Percentiles rank a stretch among this genome's conserved stretches.
Evolutionary conservation across 2,329 filamentous ascomycete genomes (phyloP).

Genomic region (Cladobotryum mycophilum): DNA sequence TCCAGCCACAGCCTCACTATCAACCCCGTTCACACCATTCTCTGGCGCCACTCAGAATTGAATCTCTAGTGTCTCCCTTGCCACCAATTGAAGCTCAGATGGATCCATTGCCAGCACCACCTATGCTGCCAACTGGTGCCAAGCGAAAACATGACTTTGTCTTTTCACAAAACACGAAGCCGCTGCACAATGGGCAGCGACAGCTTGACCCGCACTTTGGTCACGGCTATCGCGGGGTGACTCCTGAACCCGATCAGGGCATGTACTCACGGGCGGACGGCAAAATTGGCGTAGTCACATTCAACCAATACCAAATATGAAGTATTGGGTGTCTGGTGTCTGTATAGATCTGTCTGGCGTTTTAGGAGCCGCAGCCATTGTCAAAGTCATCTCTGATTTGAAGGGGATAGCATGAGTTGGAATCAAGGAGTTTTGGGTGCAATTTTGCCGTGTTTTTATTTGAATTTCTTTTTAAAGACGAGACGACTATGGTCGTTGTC

Average conservation of each 20-base stretch:
- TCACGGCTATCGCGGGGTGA: conserved; percentile 17
- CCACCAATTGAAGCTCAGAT: conserved; percentile 31
- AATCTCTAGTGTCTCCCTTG: conserved; percentile 28
- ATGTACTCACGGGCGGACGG: conserved; percentile 32
- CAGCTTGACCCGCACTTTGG: conserved; percentile 29
- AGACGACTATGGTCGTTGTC: no score
- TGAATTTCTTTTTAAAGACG: not conserved
- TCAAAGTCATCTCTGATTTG: not conserved
- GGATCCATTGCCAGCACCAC: conserved; percentile 21
- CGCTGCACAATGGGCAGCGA: conserved; percentile 33
- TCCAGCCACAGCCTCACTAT: conserved; percentile 10
- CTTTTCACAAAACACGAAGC: conserved; percentile 25
- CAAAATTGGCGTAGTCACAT: conserved; percentile 23
- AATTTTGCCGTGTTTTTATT: not conserved
- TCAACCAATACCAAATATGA: conserved; percentile 23
- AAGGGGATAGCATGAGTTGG: not conserved
- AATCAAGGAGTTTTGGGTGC: not conserved
- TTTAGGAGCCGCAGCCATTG: not conserved
- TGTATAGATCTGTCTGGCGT: not conserved
- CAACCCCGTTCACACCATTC: conserved; percentile 16
- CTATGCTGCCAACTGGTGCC: conserved; percentile 23
- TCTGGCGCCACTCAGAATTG: conserved; percentile 33
- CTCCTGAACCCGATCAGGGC: conserved; percentile 25
- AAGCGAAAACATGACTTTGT: conserved; percentile 33
- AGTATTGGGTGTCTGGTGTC: not conserved